A percentile compares a stretch with the other conserved stretches of the same genome.
Evolutionary conservation across 306 rosid species (phyloP).

Genomic region (Sphenostylis stenocarpa): DNA sequence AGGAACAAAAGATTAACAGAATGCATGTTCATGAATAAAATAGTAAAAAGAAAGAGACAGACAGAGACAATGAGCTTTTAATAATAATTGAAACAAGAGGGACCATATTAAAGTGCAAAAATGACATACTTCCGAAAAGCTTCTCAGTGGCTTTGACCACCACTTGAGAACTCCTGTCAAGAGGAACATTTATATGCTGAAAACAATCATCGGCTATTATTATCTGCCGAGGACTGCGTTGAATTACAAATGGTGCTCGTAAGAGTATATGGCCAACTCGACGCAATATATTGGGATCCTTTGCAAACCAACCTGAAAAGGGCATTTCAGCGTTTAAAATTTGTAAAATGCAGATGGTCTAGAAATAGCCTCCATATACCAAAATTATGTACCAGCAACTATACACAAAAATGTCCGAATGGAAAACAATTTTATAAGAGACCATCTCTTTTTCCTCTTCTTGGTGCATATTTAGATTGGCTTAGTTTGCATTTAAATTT

Average conservation of each 20-base stretch:
- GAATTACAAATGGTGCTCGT: slow-evolving; percentile 65
- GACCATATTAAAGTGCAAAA: slow-evolving; percentile 20
- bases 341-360: slow-evolving; percentile 10
- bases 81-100: slow-evolving; percentile 5
- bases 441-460: background rate
- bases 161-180: slow-evolving; percentile 74
- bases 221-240: slow-evolving; percentile 78
- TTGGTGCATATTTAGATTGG: background rate
- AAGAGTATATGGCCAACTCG: slow-evolving; percentile 85
- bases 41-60: background rate
- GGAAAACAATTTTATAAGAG: background rate
- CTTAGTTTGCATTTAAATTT: background rate
- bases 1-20: slow-evolving; percentile 25
- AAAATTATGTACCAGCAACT: background rate
- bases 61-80: background rate
- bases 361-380: background rate
- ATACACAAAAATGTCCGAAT: background rate
- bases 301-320: slow-evolving; percentile 85
- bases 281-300: slow-evolving; percentile 72
- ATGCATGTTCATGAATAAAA: background rate
- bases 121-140: slow-evolving; percentile 86
- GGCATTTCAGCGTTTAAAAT: slow-evolving; percentile 22
- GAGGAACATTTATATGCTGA: slow-evolving; percentile 69
- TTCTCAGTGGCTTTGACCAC: slow-evolving; percentile 78
- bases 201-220: slow-evolving; percentile 91